Evolutionary conservation across 108 stramenopile genomes (phyloP), one percentile per base, ranked within the genome.

Genomic region (Parmales sp.): DNA sequence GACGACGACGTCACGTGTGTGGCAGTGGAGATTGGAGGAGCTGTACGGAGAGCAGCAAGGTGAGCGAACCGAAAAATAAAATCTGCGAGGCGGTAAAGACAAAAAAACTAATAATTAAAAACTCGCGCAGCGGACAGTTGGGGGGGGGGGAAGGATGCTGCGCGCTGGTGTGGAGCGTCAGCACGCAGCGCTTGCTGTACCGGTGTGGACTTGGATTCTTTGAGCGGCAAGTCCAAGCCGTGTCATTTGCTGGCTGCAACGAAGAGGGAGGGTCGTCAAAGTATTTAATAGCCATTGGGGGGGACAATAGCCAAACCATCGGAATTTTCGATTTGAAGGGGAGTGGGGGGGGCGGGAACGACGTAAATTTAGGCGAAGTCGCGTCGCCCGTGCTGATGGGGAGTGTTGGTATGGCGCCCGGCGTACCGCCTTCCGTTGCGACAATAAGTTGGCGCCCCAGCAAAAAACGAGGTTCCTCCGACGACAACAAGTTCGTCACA

Each of bases 51-150:
- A 34, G 54, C 54, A 11, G 54, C 54, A 34, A 60, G n/a, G n/a
- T n/a, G n/a, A n/a, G n/a, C n/a, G n/a, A n/a, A n/a, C n/a, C n/a
- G n/a, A n/a, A n/a, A n/a, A n/a, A n/a, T n/a, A n/a, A n/a, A n/a
- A n/a, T n/a, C n/a, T n/a, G n/a, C n/a, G n/a, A n/a, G n/a, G n/a
- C n/a, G n/a, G n/a, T n/a, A n/a, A n/a, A n/a, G n/a, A n/a, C n/a
- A n/a, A n/a, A n/a, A n/a, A n/a, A n/a, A n/a, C n/a, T n/a, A n/a
- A n/a, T n/a, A n/a, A n/a, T n/a, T n/a, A n/a, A n/a, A n/a, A n/a
- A n/a, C n/a, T n/a, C n/a, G n/a, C n/a, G n/a, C n/a, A n/a, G 54
- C 54, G 54, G 54, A 34, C 54, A 60, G 54, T 18, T 60, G 54
- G 31, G 29, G 28, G 54, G 54, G n/a, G 54, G 54, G 20, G 54